These are phyloP conservation scores for Priceomyces melissophilus DNA, from an alignment of 805 yeast genomes.

Conservation along the genomic window DNA sequence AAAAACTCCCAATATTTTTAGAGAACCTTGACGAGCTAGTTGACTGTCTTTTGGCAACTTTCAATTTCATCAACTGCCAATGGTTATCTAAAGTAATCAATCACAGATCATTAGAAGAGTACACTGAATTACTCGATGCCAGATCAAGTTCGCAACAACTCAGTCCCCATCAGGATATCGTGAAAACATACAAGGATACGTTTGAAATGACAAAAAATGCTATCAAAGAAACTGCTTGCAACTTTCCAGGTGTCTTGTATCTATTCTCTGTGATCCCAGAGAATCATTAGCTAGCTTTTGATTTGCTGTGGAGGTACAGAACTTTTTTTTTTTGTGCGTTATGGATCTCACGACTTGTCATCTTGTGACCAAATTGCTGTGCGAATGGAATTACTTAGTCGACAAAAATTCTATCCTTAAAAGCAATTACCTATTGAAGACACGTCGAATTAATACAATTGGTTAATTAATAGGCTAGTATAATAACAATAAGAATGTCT, in stretches of 20 bases:
- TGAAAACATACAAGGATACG: constrained; percentile 2
- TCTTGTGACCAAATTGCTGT: constrained; percentile 5
- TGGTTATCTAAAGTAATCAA: constrained; percentile 17
- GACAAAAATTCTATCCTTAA: constrained; percentile 7
- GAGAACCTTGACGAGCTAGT: constrained; percentile 6
- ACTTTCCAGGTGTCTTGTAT: not conserved
- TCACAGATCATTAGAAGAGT: constrained; percentile 13
- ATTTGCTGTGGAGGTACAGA: no score
- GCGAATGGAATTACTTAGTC: constrained; percentile 2
- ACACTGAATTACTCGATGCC: constrained; percentile 4
- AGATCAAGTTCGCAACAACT: not conserved
- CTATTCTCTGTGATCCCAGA: no score
- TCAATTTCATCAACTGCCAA: constrained; percentile 9
- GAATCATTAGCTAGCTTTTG: no score
- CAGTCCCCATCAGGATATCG: constrained; percentile 4
- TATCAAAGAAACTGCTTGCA: not conserved
- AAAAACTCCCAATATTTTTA: constrained; percentile 9
- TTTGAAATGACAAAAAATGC: constrained; percentile 1
- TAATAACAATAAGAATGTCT: constrained; percentile 4
- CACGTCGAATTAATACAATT: constrained; percentile 1
- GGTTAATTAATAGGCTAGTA: constrained; percentile 5
- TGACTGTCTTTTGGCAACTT: constrained; percentile 6
- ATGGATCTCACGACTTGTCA: constrained; percentile 1
- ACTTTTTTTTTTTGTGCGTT: no score
- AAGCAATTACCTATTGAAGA: constrained; percentile 5